Evolutionary conservation across 306 rosid species (phyloP).

Genomic region (Hylodesmum podocarpum): DNA sequence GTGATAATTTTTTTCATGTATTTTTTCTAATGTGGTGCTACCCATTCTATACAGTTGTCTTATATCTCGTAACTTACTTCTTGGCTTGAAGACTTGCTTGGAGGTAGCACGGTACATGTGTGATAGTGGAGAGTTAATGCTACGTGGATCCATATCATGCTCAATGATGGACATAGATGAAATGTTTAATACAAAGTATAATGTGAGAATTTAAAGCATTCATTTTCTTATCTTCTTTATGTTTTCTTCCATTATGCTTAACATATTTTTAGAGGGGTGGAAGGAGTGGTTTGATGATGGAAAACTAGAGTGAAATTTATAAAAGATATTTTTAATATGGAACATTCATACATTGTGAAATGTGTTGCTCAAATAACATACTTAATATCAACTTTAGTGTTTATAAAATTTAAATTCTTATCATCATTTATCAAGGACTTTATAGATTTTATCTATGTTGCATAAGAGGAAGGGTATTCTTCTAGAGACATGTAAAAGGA

Average conservation of each 20-base stretch:
- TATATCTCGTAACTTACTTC: conserved; percentile 72
- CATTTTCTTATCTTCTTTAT: conserved; percentile 9
- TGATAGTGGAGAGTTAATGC: conserved; percentile 51
- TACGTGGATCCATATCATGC: conserved; percentile 36
- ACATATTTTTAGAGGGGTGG: background rate
- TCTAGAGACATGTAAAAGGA: background rate
- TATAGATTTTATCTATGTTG: background rate
- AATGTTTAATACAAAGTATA: conserved; percentile 40
- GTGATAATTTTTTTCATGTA: background rate
- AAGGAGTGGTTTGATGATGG: background rate
- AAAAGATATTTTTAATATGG: background rate
- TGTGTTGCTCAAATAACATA: background rate
- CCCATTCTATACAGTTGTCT: conserved; percentile 71
- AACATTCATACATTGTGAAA: background rate
- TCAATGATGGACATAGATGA: conserved; percentile 47
- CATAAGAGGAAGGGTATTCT: background rate
- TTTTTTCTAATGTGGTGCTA: conserved; percentile 15
- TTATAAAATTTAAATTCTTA: background rate
- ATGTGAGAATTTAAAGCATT: conserved; percentile 42
- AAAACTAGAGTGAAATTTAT: background rate
- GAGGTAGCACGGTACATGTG: conserved; percentile 77
- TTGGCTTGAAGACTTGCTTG: conserved; percentile 80
- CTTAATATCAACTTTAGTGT: background rate
- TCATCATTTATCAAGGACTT: background rate
- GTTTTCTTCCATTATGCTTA: background rate